Percentiles rank a stretch among this genome's conserved stretches.
Conservation (phyloP, 306 rosid species). For the Casuarina equisetifolia region DNA sequence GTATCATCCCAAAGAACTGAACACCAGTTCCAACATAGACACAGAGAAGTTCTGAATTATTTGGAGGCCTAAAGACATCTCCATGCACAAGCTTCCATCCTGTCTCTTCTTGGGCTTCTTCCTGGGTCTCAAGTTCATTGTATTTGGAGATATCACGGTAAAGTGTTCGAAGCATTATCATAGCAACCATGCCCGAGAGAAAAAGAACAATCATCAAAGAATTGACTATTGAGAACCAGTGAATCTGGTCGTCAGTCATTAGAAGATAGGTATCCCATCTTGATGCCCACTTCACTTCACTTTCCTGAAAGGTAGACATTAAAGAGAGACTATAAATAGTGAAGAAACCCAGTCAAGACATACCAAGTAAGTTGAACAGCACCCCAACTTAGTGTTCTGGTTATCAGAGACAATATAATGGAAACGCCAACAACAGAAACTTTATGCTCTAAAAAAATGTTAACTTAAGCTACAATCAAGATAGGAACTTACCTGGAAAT, state of each 20-base stretch:
- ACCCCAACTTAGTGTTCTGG: neutral
- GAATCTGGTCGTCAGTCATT: constrained; percentile 95
- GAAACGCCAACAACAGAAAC: neutral
- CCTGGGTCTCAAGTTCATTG: constrained; percentile 97
- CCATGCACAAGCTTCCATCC: constrained; percentile 99
- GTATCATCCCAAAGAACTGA: constrained; percentile 86
- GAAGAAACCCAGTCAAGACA: constrained; percentile 9
- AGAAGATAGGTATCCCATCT: constrained; percentile 98
- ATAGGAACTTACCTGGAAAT: constrained; percentile 68
- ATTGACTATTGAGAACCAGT: constrained; percentile 95
- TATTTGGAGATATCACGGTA: constrained; percentile 97
- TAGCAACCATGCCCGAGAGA: constrained; percentile 98
- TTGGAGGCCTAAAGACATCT: constrained; percentile 94
- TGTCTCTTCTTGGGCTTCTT: constrained; percentile 99
- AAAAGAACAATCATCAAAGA: constrained; percentile 98
- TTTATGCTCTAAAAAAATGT: neutral
- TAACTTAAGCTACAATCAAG: neutral
- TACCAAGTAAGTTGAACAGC: neutral
- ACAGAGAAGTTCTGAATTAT: constrained; percentile 75
- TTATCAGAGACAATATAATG: neutral
- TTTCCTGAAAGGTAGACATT: constrained; percentile 57
- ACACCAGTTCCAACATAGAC: constrained; percentile 96
- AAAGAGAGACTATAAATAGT: constrained; percentile 20
- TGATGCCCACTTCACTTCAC: constrained; percentile 99
- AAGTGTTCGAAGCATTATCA: constrained; percentile 96